Base-by-base conservation (phyloP, 345 rosid species). In the Hypericum perforatum region DNA sequence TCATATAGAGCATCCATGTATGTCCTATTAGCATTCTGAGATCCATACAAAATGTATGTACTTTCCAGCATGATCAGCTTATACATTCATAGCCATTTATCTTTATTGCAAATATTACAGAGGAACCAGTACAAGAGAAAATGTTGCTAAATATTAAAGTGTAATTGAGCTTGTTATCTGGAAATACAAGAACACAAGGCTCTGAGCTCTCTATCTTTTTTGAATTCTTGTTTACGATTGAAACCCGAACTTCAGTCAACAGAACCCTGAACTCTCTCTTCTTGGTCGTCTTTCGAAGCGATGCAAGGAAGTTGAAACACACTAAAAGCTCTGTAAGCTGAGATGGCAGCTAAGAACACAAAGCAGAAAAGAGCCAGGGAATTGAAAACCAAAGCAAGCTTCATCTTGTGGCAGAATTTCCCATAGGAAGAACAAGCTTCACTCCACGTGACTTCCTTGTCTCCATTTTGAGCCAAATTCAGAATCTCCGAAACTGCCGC, bases 271-370 rank as follows among this genome's bases (percentile, higher is more conserved):
- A 1, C 22, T 13, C 22, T 32, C 22, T 56, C 61, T 55, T 53
- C 68, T 45, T 59, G 70, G 0, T 9, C 71, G 15, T 55, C 70
- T 52, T 72, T 63, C 16, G 76, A 53, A 63, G 74, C 29, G 62
- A 72, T 55, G 56, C 54, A 11, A 45, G 97, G 95, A 52, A 90
- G 84, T 5, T 74, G 78, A 78, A 78, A 83, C 47, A 62, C 16
- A 61, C 79, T 77, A 55, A 92, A 85, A 53, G 78, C 76, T 73
- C 94, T 78, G 55, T 69, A 87, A 57, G 90, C 94, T 38, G 98
- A 92, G 53, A 80, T 85, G 0, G 74, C 68, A 42, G 95, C 82
- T 11, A 88, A 72, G 58, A 69, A 12, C 39, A 88, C 52, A 70
- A 81, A 85, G 53, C 80, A 83, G 64, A 57, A 42, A 41, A 88